Percentiles rank a stretch among this genome's conserved stretches.
phyloP scores from a whole-genome alignment of 2,329 filamentous ascomycete species.

The Botrytis cinerea region DNA sequence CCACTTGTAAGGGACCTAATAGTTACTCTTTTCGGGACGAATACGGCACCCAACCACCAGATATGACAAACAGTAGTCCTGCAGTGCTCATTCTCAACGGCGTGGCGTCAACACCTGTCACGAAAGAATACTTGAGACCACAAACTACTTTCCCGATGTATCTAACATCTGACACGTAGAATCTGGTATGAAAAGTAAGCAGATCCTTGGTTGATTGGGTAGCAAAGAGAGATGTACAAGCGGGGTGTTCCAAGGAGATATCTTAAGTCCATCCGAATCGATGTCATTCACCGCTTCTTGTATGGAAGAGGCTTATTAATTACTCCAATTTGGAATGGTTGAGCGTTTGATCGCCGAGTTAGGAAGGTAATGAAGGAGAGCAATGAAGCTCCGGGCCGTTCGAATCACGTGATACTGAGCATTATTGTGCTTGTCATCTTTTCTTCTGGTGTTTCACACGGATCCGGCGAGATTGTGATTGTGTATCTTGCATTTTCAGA shows the following conservation, averaged over 20 bases:
- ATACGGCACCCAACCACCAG: not conserved
- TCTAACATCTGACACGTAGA: not conserved
- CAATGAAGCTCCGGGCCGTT: no score
- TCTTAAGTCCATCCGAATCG: constrained; percentile 2
- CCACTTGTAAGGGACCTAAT: not conserved
- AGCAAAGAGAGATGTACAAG: not conserved
- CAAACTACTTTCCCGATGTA: not conserved
- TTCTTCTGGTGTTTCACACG: not conserved
- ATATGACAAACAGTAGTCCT: not conserved
- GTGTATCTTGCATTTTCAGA: not conserved
- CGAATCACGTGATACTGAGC: not conserved
- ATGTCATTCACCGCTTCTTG: not conserved
- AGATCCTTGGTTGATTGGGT: not conserved
- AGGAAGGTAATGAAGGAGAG: not conserved
- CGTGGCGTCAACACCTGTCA: not conserved
- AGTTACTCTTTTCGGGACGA: not conserved
- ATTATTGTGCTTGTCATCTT: not conserved
- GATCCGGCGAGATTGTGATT: not conserved
- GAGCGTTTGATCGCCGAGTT: not conserved
- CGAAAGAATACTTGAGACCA: not conserved
- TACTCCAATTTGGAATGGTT: not conserved
- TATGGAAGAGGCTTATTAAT: not conserved
- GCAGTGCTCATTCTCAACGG: not conserved
- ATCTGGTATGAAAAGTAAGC: not conserved
- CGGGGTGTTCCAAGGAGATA: not conserved